Base-by-base conservation (phyloP, 345 rosid species). In the Dovyalis caffra region DNA sequence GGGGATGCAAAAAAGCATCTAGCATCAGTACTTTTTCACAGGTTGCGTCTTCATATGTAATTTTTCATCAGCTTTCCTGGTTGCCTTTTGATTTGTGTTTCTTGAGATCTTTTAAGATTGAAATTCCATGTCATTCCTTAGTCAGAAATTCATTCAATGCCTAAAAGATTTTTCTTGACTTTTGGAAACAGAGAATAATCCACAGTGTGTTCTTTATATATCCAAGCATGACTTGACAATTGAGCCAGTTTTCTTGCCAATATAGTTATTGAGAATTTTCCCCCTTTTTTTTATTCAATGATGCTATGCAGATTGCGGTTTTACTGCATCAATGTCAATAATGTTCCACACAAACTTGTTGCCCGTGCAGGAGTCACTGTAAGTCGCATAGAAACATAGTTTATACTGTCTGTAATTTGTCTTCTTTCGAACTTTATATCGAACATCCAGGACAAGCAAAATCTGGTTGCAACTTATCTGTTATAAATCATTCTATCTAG, bases 351-450 rank as follows among this genome's bases (percentile, higher is more conserved):
- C 76, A 89, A 66, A 72, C 88, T 95, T 74, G 94, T 95, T 29
- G 69, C 89, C 67, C 88, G 74, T 72, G 98, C 98, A 57, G 98
- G 93, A 63, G 94, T 93, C 75, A 89, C 90, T 70, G 99, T 92
- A 90, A 92, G 91, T 86, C 76, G 58, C 21, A 16, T 34, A 20
- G 33, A 56, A 23, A 32, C 21, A 62, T 60, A 43, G 38, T 53
- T 28, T 60, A 26, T 47, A 21, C 31, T 8, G 23, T 73, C 47
- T 58, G 64, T 51, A 16, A 20, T 60, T 40, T 1, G 57, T 23
- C 28, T 66, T 35, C 21, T 26, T 8, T 29, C 32, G 51, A 10
- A 26, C 14, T 37, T 64, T 23, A 56, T 47, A 47, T 47, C 7
- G 21, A 47, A 64, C 76, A 29, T 29, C 18, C 47, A 20, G 37